Base-by-base conservation (phyloP, 192 early-diverging fungal genomes). In the Pilobolus umbonatus region DNA sequence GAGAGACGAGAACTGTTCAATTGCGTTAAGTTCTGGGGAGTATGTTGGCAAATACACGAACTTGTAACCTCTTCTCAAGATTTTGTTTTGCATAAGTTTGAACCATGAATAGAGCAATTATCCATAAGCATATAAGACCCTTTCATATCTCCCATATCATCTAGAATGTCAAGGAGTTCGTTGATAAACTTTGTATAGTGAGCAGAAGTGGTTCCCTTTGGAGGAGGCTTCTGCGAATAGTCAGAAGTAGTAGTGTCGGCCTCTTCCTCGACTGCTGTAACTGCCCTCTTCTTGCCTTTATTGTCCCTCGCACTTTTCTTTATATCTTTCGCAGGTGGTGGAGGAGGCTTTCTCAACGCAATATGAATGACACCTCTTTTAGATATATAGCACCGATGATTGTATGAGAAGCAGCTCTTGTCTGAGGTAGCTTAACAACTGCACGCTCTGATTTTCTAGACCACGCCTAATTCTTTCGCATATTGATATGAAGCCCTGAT, bases 1-100 rank as follows among this genome's bases (percentile, higher is more conserved):
- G 8, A 55, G 17, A 25, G 58, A 48, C 65, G 53, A 61, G 32
- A 55, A 60, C 9, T 61, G 36, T 32, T 67, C 65, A 43, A 56
- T 60, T 5, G 65, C 57, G 45, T 56, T 67, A 2, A 67, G 45
- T 29, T 59, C 50, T n/a, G 52, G 43, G 21, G 58, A 67, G n/a
- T 56, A 55, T 12, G 57, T 22, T 6, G 65, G 57, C 12, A 61
- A 30, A 36, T 57, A 62, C 21, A 57, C 30, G 40, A 54, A 52
- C 2, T 35, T 24, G 40, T 62, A 46, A 5, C 66, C 60, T 9
- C 38, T 45, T 2, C 43, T 22, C 21, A 22, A 22, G 34, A 35
- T 35, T 11, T 35, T 35, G 5, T 11, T 35, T 35, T 8, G 5
- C 34, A 35, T 35, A 11, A 11, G 34, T 55, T 55, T 21, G 52